Evolutionary conservation across 2,329 filamentous ascomycete genomes (phyloP), one percentile per base, ranked within the genome.

Genomic region (Fusarium proliferatum): DNA sequence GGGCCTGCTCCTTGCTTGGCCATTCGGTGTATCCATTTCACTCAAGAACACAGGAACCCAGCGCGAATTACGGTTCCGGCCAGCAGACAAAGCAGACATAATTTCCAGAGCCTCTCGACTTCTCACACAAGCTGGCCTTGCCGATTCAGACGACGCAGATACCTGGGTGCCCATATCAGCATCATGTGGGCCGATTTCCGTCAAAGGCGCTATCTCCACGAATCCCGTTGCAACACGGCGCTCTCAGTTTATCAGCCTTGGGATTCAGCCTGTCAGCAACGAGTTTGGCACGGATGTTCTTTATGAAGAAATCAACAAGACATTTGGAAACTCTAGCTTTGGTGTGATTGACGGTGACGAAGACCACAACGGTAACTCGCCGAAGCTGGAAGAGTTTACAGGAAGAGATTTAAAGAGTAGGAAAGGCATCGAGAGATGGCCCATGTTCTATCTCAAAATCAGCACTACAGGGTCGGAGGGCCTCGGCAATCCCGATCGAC

Each of bases 391-490:
- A 34, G 84, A 83, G 3, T 88, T 85, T 62, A 88, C 85, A 2
- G 82, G 80, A 38, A 87, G 82, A 71, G 88, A 90, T 65, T 74
- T 88, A 28, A 72, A 42, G 90, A 86, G 77, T 81, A 82, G 17
- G 87, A 78, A 94, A 79, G 87, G 90, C 1, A 84, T 95, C 15
- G 94, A 98, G 77, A 88, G 90, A 57, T 96, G 94, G 91, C 95
- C 96, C 0, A 96, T 96, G 91, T 98, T 97, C 77, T 93, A 91
- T 76, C 83, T 98, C n/a, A 89, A 89, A 34, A 88, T 97, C 41
- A 49, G 83, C 86, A 5, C 77, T 87, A 43, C 61, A 28, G 61
- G 52, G 51, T 62, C 64, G 16, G 68, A 77, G 4, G 80, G 82
- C n/a, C 34, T 81, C 5, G 81, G 85, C n/a, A 80, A 82, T 23